Evolutionary conservation across 2,329 filamentous ascomycete genomes (phyloP), one percentile per base, ranked within the genome.

Genomic region (Fusarium dimerum): DNA sequence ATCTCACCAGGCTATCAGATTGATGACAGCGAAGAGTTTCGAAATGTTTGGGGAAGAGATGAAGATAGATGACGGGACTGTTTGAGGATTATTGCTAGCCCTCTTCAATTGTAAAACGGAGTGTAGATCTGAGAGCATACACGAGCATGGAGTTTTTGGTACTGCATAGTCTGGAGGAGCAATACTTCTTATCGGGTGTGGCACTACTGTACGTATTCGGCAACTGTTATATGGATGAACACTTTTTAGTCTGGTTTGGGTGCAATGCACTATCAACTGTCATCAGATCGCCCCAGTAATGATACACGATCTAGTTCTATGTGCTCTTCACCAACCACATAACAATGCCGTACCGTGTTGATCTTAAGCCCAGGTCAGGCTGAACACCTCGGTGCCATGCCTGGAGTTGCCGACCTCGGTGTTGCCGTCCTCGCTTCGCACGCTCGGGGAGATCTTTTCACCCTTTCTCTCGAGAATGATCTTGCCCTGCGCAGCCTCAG

Each of bases 351-450:
- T 4, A 26, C 7, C 20, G 7, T 26, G 20, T 26, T 26, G 20
- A 26, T 26, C 7, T 60, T 45, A 60, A 42, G 48, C 63, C 74
- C 72, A 77, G 5, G 53, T 64, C 57, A 78, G 51, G 47, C 70
- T 77, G 41, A 77, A 78, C 10, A 78, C 71, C 40, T 71, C 64
- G 2, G 70, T 60, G 3, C 72, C 76, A 11, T 71, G 69, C 47
- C 71, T 71, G 40, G 76, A 78, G 39, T 74, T 69, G 10, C 76
- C 76, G 30, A 79, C 71, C 63, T 78, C 76, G 8, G 73, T 64
- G 16, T 55, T 66, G 17, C 73, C 72, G 43, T 76, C 71, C 11
- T 60, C 67, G 45, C 65, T 74, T 55, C 63, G 68, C 26, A 77
- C 66, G 50, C 73, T 77, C 8, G 60, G 48, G 3, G 70, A 63